A percentile compares a stretch with the other conserved stretches of the same genome.
Evolutionary conservation across 257 asterid species (phyloP).

Genomic region (Marsdenia floribunda): DNA sequence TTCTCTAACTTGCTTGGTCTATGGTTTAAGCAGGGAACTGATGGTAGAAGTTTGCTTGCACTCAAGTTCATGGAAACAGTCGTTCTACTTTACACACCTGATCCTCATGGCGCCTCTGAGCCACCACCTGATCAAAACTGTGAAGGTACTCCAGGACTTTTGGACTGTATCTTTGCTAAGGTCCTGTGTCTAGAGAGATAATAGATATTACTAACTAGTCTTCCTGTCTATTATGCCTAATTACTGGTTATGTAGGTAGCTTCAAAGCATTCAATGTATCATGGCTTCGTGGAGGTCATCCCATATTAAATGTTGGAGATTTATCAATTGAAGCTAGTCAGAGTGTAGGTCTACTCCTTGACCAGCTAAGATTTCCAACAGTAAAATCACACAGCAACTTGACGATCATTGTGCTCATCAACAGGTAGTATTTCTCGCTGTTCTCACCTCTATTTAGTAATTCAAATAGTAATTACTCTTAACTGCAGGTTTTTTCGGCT

Average conservation of each 20-base stretch:
- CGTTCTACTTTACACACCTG: slow-evolving; percentile 84
- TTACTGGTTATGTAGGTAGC: slow-evolving; percentile 39
- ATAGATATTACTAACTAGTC: not conserved
- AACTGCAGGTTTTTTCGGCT: not conserved
- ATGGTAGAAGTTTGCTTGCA: slow-evolving; percentile 88
- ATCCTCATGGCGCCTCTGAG: slow-evolving; percentile 75
- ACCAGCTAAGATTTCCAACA: slow-evolving; percentile 82
- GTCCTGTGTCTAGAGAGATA: slow-evolving; percentile 1
- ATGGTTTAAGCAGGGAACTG: slow-evolving; percentile 61
- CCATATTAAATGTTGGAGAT: slow-evolving; percentile 75
- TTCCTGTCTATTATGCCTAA: slow-evolving; percentile 2
- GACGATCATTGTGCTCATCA: slow-evolving; percentile 74
- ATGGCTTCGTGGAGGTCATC: slow-evolving; percentile 99
- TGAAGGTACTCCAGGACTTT: slow-evolving; percentile 46
- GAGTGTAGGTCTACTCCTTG: slow-evolving; percentile 76
- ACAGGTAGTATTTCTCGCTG: slow-evolving; percentile 39
- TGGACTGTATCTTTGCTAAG: slow-evolving; percentile 6
- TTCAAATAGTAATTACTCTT: slow-evolving; percentile 2
- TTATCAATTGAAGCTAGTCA: slow-evolving; percentile 84
- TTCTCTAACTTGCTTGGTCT: slow-evolving; percentile 28
- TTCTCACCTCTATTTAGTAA: not conserved
- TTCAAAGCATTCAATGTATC: slow-evolving; percentile 69
- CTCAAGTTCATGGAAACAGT: slow-evolving; percentile 85
- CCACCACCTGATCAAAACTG: slow-evolving; percentile 64
- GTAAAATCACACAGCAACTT: slow-evolving; percentile 69